These are phyloP conservation scores for Zoysia japonica DNA, from an alignment of 176 grass and related monocot genomes.

Conservation along the genomic window DNA sequence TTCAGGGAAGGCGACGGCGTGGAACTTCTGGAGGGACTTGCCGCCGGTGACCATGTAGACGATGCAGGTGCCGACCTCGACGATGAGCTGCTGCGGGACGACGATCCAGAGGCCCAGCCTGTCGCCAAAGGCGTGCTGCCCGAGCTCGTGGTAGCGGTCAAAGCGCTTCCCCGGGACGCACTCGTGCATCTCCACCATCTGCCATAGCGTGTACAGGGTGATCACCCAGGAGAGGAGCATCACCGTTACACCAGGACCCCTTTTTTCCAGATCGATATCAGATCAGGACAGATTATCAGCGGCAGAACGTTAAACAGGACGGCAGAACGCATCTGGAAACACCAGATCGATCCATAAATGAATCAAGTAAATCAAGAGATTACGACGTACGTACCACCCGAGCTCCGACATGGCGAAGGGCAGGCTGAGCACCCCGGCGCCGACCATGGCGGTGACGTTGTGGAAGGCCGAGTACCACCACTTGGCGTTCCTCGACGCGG, in stretches of 20 bases:
- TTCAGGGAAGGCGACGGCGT: slow-evolving; percentile 29
- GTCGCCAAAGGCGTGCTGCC: slow-evolving; percentile 66
- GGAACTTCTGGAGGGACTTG: slow-evolving; percentile 60
- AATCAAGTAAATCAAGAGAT: no score
- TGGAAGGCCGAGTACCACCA: slow-evolving; percentile 87
- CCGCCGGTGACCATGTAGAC: slow-evolving; percentile 82
- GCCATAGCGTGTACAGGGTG: slow-evolving; percentile 92
- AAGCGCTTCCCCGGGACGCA: slow-evolving; percentile 65
- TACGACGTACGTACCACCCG: slow-evolving; percentile 49
- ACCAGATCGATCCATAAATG: no score
- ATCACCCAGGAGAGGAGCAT: slow-evolving; percentile 69
- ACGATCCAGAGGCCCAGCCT: slow-evolving; percentile 69
- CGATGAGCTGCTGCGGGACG: slow-evolving; percentile 67
- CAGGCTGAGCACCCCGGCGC: slow-evolving; percentile 70
- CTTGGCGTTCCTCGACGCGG: slow-evolving; percentile 61
- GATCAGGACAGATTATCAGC: no score
- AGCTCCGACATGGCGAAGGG: slow-evolving; percentile 75
- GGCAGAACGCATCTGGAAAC: neutral
- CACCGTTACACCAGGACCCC: slow-evolving; percentile 46
- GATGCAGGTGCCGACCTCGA: slow-evolving; percentile 64
- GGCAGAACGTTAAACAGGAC: no score
- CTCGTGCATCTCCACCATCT: slow-evolving; percentile 99
- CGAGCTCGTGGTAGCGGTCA: slow-evolving; percentile 73
- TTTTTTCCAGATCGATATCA: neutral
- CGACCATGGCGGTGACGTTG: slow-evolving; percentile 88